Base-by-base conservation (phyloP, 257 asterid genomes). In the Forsythia viridissima region DNA sequence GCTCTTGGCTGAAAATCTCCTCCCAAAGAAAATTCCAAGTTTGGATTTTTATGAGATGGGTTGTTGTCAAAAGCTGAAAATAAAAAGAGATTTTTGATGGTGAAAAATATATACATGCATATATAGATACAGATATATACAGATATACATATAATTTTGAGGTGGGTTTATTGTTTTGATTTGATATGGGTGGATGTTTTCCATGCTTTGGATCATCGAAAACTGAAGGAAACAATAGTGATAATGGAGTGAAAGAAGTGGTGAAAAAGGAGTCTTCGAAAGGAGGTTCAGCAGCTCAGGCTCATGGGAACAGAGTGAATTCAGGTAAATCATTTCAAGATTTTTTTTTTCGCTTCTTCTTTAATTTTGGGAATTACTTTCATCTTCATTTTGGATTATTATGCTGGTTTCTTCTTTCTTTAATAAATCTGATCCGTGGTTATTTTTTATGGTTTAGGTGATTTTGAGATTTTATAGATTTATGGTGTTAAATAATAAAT, bases 121-220 rank as follows among this genome's bases (percentile, higher is more conserved):
- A 76, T 81, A 80, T 66, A 73, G 39, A 48, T 42, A 79, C 30
- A 76, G 43, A 57, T 48, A 59, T 44, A 75, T 38, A 71, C 59
- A 43, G 83, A 65, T 82, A 83, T 77, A 73, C 41, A 71, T 74
- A 77, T 71, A 76, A 57, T 68, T 79, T 82, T 78, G 84, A 71
- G 82, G 90, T 82, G 88, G 87, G 85, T 82, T 82, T 57, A 7
- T 70, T 83, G 80, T 80, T 79, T 82, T 82, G 79, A 79, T 85
- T 77, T 81, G 87, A 85, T 74, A 89, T 89, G 97, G 98, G 96
- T 86, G 88, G 97, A 86, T 92, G 97, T 88, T 89, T 92, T 72
- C 91, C 97, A 44, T 94, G 98, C 85, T 89, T 92, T 87, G 90
- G 90, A 90, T 92, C 98, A 86, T 90, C 97, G 78, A 79, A 85